Evolutionary conservation across 2,329 filamentous ascomycete genomes (phyloP).

Genomic region (Parastagonospora avenae): DNA sequence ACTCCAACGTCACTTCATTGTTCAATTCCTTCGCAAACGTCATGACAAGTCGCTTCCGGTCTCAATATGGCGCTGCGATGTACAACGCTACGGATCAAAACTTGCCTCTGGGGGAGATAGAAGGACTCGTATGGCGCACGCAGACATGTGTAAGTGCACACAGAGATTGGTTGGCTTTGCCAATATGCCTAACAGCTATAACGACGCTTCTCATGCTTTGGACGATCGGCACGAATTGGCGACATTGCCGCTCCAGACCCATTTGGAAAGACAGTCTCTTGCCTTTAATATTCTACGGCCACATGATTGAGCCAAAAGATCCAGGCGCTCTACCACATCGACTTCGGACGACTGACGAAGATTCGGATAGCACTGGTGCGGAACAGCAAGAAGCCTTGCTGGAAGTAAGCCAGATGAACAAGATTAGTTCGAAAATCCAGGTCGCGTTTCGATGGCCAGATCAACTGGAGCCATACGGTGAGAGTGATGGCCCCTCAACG

Average conservation of each 20-base stretch:
- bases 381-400: not conserved
- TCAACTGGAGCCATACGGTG: not conserved
- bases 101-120: not conserved
- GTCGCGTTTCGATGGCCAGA: not conserved
- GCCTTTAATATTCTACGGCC: not conserved
- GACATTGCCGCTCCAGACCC: not conserved
- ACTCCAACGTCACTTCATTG: not conserved
- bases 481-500: not conserved
- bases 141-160: not conserved
- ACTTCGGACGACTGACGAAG: not conserved
- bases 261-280: not conserved
- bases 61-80: not conserved
- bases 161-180: not conserved
- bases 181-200: not conserved
- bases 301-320: not conserved
- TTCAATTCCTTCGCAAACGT: not conserved
- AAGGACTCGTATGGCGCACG: not conserved
- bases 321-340: too few relatives aligned
- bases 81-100: not conserved
- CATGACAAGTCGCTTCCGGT: not conserved
- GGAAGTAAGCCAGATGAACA: not conserved
- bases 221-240: not conserved
- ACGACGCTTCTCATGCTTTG: not conserved
- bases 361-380: not conserved
- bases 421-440: not conserved